Base-by-base conservation (phyloP, 768 basidiomycete genomes). In the Hygrocybe punicea region DNA sequence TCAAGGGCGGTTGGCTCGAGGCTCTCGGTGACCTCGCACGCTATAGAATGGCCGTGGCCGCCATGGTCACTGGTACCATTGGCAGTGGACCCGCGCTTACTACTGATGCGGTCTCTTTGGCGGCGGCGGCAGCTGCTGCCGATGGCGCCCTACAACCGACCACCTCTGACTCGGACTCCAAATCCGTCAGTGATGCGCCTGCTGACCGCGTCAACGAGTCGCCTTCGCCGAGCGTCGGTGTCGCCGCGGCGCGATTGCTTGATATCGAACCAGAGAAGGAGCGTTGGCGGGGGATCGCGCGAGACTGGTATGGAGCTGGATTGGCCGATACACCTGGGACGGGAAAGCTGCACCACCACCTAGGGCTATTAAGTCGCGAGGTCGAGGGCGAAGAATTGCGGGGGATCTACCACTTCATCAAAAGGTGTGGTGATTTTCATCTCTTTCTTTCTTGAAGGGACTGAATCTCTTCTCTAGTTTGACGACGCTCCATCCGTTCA, bases 21-120 rank as follows among this genome's bases (percentile, higher is more conserved):
- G 93, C 95, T 3, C 84, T 99, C 14, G 97, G 97, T 21, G 97
- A 99, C 71, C 81, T 99, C 29, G 93, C 97, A 0, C 81, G 95
- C 35, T 98, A 98, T 70, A 83, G 90, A 51, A 96, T 97, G 91
- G 87, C 89, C 1, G 91, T 98, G n/a, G 90, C 92, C n/a, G 87
- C 85, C 33, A 85, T 93, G 80, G 79, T 90, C 25, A 79, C 81
- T 24, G 78, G 80, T 24, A 78, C 74, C 34, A 66, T 78, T 4
- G 73, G 76, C 16, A 67, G 71, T 3, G 76, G 78, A 2, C 52
- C 62, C 11, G 69, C 77, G 0, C 77, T 90, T 39, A 87, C 85
- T 0, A 60, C 76, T 4, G 79, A 84, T 55, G 85, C 86, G 1
- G 70, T 86, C 9, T 79, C 77, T 4, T 76, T 78, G 48, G 81